These are phyloP conservation scores for Mallotus repandus DNA, from an alignment of 441 rosid species.

Conservation along the genomic window DNA sequence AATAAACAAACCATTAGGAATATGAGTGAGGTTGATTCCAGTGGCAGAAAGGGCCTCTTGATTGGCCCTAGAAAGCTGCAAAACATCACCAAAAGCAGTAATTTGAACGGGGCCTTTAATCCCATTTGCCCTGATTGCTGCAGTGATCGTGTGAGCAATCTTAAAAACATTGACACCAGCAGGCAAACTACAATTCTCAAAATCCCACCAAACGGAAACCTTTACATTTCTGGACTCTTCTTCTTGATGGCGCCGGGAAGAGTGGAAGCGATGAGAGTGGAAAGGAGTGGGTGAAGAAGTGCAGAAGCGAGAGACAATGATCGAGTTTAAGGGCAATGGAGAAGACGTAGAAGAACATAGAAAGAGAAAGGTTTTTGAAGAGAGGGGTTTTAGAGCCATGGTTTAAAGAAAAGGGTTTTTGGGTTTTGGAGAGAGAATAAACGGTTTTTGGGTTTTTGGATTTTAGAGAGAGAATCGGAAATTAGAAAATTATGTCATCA, in stretches of 20 bases:
- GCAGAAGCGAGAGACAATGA: constrained; percentile 45
- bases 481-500: neutral
- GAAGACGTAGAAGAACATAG: constrained; percentile 19
- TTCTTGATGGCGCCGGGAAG: constrained; percentile 26
- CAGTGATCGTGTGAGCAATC: constrained; percentile 50
- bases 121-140: constrained; percentile 66
- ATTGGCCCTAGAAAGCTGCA: constrained; percentile 59
- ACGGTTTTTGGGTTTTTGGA: no score
- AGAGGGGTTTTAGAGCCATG: constrained; percentile 17
- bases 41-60: constrained; percentile 77
- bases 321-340: constrained; percentile 12
- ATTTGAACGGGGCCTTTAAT: constrained; percentile 90
- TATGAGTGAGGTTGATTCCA: constrained; percentile 67
- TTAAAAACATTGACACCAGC: constrained; percentile 57
- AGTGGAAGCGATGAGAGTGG: constrained; percentile 19
- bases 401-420: neutral
- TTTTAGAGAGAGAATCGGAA: neutral
- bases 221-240: constrained; percentile 53
- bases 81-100: constrained; percentile 76
- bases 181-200: constrained; percentile 77
- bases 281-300: constrained; percentile 19
- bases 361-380: constrained; percentile 17
- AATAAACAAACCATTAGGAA: constrained; percentile 51
- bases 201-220: constrained; percentile 98
- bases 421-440: no score